A percentile compares a stretch with the other conserved stretches of the same genome.
These are phyloP conservation scores for Dendrobium catenatum DNA, from an alignment of 106 monocot genomes.

Conservation along the genomic window DNA sequence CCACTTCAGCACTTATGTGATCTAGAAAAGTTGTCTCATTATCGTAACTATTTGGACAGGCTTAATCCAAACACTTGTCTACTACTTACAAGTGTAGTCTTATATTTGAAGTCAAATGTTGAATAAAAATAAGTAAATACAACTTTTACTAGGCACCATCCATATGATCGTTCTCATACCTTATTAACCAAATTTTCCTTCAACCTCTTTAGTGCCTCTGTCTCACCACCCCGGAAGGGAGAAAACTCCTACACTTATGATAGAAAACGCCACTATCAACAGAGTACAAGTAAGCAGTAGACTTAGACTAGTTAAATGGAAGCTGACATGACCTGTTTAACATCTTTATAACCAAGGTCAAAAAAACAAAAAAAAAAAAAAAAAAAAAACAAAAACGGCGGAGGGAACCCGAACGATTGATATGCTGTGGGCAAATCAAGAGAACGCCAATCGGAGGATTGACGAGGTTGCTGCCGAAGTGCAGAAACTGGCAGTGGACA, in stretches of 20 bases:
- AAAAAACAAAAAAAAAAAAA: too few species aligned
- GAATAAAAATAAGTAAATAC: neutral
- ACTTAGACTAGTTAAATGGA: neutral
- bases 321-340: constrained; percentile 33
- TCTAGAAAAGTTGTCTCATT: neutral
- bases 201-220: constrained; percentile 77
- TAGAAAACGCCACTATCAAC: constrained; percentile 6
- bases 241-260: constrained; percentile 52
- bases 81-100: neutral
- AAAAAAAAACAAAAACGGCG: too few species aligned
- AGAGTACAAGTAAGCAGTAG: neutral
- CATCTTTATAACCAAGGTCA: constrained; percentile 70
- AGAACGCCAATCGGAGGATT: too few species aligned
- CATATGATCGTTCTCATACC: constrained; percentile 27
- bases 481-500: too few species aligned
- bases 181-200: constrained; percentile 45
- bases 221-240: constrained; percentile 75
- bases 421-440: too few species aligned
- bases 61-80: neutral
- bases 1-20: neutral
- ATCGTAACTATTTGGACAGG: neutral
- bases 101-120: neutral
- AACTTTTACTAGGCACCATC: neutral
- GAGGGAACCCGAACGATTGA: too few species aligned
- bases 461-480: too few species aligned